A percentile compares a stretch with the other conserved stretches of the same genome.
phyloP scores from a whole-genome alignment of 2,329 filamentous ascomycete species.

The Claviceps sp. region DNA sequence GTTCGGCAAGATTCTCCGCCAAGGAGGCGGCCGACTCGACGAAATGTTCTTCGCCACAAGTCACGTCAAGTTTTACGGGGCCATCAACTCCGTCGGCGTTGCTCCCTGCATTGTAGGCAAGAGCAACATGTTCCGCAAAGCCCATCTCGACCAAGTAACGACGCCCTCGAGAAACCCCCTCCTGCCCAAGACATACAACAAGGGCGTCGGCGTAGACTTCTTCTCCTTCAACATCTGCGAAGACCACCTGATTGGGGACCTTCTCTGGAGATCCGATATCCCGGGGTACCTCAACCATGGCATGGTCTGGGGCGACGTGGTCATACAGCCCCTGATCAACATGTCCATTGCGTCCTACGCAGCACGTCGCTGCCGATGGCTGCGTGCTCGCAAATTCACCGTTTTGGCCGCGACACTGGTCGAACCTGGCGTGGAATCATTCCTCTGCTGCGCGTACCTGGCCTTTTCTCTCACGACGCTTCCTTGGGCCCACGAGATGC shows the following conservation, averaged over 20 bases:
- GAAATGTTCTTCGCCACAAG: conserved; percentile 90
- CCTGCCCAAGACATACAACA: conserved; percentile 24
- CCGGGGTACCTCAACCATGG: conserved; percentile 64
- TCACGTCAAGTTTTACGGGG: conserved; percentile 94
- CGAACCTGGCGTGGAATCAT: conserved; percentile 81
- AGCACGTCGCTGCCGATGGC: conserved; percentile 73
- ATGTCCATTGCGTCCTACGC: conserved; percentile 70
- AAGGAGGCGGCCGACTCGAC: conserved; percentile 71
- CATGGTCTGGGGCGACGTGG: conserved; percentile 72
- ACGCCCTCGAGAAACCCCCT: conserved; percentile 32
- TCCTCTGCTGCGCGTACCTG: conserved; percentile 71
- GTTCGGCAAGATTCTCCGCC: conserved; percentile 18
- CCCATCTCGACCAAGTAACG: conserved; percentile 69
- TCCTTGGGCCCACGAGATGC: conserved; percentile 41
- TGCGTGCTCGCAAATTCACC: conserved; percentile 88
- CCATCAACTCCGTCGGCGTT: conserved; percentile 84
- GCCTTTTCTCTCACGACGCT: conserved; percentile 67
- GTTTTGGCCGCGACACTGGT: conserved; percentile 80
- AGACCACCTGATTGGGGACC: conserved; percentile 87
- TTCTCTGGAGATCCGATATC: conserved; percentile 64
- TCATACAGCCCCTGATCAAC: conserved; percentile 74
- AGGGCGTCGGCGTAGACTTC: conserved; percentile 64
- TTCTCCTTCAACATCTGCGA: conserved; percentile 97
- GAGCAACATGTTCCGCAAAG: conserved; percentile 94
- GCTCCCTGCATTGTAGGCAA: conserved; percentile 94